Base-by-base conservation (phyloP, 345 rosid species). In the Salix brachista region DNA sequence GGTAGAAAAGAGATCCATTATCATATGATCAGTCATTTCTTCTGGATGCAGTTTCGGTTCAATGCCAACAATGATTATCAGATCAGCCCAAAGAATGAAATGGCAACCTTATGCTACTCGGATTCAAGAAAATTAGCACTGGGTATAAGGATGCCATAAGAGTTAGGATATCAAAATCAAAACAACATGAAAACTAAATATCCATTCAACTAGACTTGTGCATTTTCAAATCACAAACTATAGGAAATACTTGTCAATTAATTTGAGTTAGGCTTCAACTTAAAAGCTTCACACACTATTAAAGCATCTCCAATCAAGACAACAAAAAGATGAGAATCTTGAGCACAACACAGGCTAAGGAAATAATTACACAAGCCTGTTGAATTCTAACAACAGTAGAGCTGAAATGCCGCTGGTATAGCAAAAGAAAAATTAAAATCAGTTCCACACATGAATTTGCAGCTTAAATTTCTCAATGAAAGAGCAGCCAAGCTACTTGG, bases 1-100 rank as follows among this genome's bases (percentile, higher is more conserved):
- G 4, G 18, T 19, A 4, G 25, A 69, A 52, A 16, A 79, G 58
- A 73, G 10, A 34, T 60, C 18, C 36, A 67, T 75, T 56, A 18
- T 34, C 28, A 73, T 18, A 54, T 75, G 13, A 10, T 70, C 50
- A 68, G 67, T 67, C 69, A 23, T 78, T 44, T 78, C 50, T 56
- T 56, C 25, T 23, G n/a, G 4, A 56, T 56, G 61, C 61, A 56
- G n/a, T 42, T 42, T 42, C 46, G 0, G 46, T 10, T 42, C 13
- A 56, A 56, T 56, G 26, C 11, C 61, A 56, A 1, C 26, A 10
- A 56, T 56, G 61, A 25, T 56, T 58, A 23, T 58, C 64, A 23
- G 64, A 58, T 5, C 10, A 26, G 4, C 28, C 3, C 26, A 58
- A 9, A 56, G 64, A n/a, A 23, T 58, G 28, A 58, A 58, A 58